Base-by-base conservation (phyloP, 768 basidiomycete species). In the Amanita exitialis region DNA sequence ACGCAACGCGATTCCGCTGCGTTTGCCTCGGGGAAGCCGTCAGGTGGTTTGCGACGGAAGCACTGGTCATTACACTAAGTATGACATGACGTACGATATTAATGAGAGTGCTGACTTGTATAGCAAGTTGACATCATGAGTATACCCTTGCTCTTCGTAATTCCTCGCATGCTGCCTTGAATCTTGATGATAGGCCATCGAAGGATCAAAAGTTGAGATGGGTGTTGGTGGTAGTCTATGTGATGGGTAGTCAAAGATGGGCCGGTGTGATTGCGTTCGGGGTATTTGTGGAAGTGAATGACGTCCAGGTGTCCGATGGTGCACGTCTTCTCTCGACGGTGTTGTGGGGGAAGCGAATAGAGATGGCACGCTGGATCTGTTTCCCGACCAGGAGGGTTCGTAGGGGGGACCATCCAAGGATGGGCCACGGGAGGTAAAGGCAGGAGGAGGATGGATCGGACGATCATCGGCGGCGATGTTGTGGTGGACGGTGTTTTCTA, bases 131-230 rank as follows among this genome's bases (percentile, higher is more conserved):
- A 38, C 58, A 21, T 53, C 50, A 44, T 62, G 61, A 50, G 23
- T 37, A 30, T 35, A 23, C 6, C 37, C 32, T 45, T 52, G 35
- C n/a, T 44, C 32, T 18, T 44, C 43, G 20, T 51, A 27, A 34
- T 35, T 30, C n/a, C 28, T 30, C 12, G 9, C 18, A 32, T 39
- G 28, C 13, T 13, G 41, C 7, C 34, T 44, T 18, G 49, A 43
- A 25, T 44, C 20, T 25, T 51, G 50, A 35, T 32, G 51, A 58
- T 79, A 79, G 16, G 80, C 76, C 45, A 72, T 55, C n/a, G 68
- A 69, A 30, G 73, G 73, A 60, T 77, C 64, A 54, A 79, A 80
- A 5, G 59, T 41, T 54, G 71, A 56, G 23, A 42, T 38, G 25
- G 54, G 35, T 30, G 53, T 53, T 12, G 53, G 44, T 2, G 44